Evolutionary conservation across 768 basidiomycete species (phyloP).

Genomic region (Leccinum boreale): DNA sequence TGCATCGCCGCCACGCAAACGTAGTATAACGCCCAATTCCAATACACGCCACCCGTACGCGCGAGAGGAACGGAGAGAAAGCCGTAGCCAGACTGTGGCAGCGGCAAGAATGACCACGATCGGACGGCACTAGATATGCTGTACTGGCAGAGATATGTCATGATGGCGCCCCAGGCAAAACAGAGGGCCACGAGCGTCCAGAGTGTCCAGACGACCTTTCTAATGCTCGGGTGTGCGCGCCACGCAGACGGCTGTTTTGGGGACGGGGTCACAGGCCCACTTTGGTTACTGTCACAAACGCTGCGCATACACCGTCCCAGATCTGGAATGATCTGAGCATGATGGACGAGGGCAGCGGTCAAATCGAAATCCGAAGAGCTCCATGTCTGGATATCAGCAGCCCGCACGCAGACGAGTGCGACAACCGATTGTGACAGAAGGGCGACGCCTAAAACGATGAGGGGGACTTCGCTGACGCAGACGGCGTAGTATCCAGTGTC

Average conservation of each 20-base stretch:
- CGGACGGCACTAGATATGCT: not conserved
- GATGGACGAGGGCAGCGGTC: constrained; percentile 30
- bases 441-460: constrained; percentile 26
- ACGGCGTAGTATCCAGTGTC: constrained; percentile 4
- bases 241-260: constrained; percentile 27
- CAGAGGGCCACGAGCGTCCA: constrained; percentile 22
- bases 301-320: constrained; percentile 26
- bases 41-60: constrained; percentile 12
- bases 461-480: constrained; percentile 25
- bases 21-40: constrained; percentile 26
- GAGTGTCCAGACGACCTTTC: constrained; percentile 20
- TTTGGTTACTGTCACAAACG: constrained; percentile 7
- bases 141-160: constrained; percentile 8
- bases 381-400: constrained; percentile 29
- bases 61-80: constrained; percentile 21
- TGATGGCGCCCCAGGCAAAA: constrained; percentile 20
- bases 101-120: constrained; percentile 29
- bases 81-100: constrained; percentile 12
- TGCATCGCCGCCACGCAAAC: constrained; percentile 24
- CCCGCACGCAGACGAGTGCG: constrained; percentile 20
- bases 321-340: constrained; percentile 20
- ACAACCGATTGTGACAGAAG: constrained; percentile 25
- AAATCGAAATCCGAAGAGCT: constrained; percentile 33
- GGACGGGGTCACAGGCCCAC: constrained; percentile 14
- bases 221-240: constrained; percentile 22